These are phyloP conservation scores for Fusarium burgessii DNA, from an alignment of 2,329 filamentous ascomycete species.

Conservation along the genomic window DNA sequence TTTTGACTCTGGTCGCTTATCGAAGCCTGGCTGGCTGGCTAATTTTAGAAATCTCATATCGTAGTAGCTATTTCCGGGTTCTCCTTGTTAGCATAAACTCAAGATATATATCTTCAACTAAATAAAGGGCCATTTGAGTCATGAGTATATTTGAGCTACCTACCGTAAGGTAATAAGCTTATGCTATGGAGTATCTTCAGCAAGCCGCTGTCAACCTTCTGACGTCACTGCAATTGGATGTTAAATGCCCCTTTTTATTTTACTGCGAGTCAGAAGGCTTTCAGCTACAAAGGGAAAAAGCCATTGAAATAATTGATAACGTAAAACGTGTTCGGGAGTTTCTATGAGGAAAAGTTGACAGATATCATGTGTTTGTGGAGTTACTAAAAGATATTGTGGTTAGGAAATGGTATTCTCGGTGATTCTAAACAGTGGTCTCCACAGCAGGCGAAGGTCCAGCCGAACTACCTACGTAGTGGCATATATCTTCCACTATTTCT, in stretches of 20 bases:
- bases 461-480: conserved; percentile 14
- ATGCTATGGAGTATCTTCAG: neutral
- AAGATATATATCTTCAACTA: neutral
- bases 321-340: too few species aligned
- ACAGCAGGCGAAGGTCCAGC: conserved; percentile 32
- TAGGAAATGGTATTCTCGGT: neutral
- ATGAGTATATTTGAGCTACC: neutral
- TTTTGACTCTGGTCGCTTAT: neutral
- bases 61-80: neutral
- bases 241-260: neutral
- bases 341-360: neutral
- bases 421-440: conserved; percentile 10
- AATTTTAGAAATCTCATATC: neutral
- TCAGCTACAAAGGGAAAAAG: neutral
- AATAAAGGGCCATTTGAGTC: neutral
- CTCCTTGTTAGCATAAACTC: neutral
- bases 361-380: neutral
- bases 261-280: neutral
- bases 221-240: neutral
- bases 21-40: neutral
- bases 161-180: neutral
- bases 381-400: neutral
- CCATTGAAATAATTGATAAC: neutral
- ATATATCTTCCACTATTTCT: conserved; percentile 1
- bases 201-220: neutral